phyloP scores from a whole-genome alignment of 805 yeast species.

The Metschnikowia koreensis region DNA sequence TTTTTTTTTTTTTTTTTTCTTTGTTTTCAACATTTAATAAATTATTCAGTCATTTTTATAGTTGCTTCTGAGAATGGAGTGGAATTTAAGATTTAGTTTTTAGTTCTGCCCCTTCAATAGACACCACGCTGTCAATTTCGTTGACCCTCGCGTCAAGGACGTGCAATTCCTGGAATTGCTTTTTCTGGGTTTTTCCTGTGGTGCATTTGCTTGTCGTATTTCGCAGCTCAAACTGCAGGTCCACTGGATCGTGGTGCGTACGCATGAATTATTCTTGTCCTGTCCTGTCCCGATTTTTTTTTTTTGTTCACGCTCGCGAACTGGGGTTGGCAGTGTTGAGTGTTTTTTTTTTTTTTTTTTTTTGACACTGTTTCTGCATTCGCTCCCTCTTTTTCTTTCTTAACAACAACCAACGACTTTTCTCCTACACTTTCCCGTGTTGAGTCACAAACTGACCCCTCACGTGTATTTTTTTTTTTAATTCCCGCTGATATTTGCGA shows the following conservation, averaged over 20 bases:
- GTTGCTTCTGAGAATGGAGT: too few species aligned
- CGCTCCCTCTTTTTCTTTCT: neutral
- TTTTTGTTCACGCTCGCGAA: conserved; percentile 10
- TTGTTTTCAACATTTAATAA: too few species aligned
- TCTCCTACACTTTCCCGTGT: conserved; percentile 3
- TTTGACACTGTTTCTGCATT: neutral
- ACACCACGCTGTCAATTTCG: neutral
- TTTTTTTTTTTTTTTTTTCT: too few species aligned
- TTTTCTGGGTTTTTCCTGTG: conserved; percentile 1
- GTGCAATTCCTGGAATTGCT: conserved; percentile 1
- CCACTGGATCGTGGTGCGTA: conserved; percentile 13
- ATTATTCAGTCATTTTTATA: too few species aligned
- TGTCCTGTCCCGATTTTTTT: conserved; percentile 6
- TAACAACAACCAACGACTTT: neutral
- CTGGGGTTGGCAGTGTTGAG: conserved; percentile 7
- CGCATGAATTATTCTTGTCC: conserved; percentile 10
- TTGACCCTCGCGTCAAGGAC: neutral
- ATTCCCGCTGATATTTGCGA: neutral
- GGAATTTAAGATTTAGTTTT: neutral
- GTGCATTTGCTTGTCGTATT: conserved; percentile 11
- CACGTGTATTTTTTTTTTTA: neutral
- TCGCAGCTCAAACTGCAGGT: conserved; percentile 16
- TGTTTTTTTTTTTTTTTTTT: neutral
- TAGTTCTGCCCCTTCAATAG: neutral
- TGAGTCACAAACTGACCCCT: neutral